Evolutionary conservation across 306 rosid genomes (phyloP).

Genomic region (barrel medic (Medicago truncatula)): MtrunA17r5.0-ANR NC_053044.1:34021001-34021500

Average conservation of each 20-base stretch:
- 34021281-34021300: slow-evolving; percentile 76
- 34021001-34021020: slow-evolving; percentile 83
- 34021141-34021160: too few species aligned
- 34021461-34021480: not conserved
- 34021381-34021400: not conserved
- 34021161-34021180: slow-evolving; percentile 20
- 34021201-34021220: slow-evolving; percentile 30
- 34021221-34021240: slow-evolving; percentile 44
- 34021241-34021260: slow-evolving; percentile 62
- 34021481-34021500: not conserved
- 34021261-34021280: slow-evolving; percentile 81
- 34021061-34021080: too few species aligned
- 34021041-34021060: too few species aligned
- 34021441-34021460: not conserved
- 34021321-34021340: slow-evolving; percentile 89
- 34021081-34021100: too few species aligned
- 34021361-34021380: slow-evolving; percentile 80
- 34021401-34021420: not conserved
- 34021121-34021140: too few species aligned
- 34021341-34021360: slow-evolving; percentile 69
- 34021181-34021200: slow-evolving; percentile 34
- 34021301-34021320: slow-evolving; percentile 84
- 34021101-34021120: too few species aligned
- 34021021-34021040: slow-evolving; percentile 83
- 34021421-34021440: not conserved